A percentile compares a stretch with the other conserved stretches of the same genome.
Conservation (phyloP, 2,329 filamentous ascomycete genomes). For the Cladosporium sp. region DNA sequence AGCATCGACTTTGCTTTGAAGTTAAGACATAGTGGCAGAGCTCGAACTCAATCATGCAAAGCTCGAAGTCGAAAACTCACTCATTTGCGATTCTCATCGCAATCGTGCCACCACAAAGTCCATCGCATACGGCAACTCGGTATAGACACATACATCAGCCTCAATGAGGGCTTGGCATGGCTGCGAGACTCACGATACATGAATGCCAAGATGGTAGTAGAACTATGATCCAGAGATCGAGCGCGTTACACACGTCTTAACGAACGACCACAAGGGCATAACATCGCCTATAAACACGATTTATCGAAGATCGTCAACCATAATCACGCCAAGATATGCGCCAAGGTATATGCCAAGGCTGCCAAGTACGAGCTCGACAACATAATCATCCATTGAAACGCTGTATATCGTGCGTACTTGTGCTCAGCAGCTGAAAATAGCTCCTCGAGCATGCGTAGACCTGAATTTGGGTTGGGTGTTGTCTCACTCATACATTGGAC, state of each 20-base stretch:
- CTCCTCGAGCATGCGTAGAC: neutral
- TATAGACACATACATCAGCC: no score
- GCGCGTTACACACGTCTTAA: no score
- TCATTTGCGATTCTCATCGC: no score
- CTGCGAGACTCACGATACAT: neutral
- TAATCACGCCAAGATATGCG: constrained; percentile 2
- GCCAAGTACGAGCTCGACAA: constrained; percentile 7
- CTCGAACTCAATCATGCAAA: no score
- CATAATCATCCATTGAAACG: neutral
- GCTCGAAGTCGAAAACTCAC: no score
- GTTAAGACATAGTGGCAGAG: no score
- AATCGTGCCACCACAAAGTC: no score
- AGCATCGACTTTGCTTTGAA: no score
- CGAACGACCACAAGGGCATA: neutral
- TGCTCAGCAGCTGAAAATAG: no score
- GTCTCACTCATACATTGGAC: neutral
- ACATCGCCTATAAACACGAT: neutral
- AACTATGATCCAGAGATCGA: neutral
- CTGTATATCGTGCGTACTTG: neutral
- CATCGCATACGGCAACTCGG: no score
- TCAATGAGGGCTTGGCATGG: neutral
- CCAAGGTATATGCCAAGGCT: constrained; percentile 9
- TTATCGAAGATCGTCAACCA: neutral
- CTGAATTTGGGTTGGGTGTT: neutral
- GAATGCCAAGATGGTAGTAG: neutral